These are phyloP conservation scores for Backusella australiensis DNA, from an alignment of 192 early-diverging fungal genomes.

Conservation along the genomic window DNA sequence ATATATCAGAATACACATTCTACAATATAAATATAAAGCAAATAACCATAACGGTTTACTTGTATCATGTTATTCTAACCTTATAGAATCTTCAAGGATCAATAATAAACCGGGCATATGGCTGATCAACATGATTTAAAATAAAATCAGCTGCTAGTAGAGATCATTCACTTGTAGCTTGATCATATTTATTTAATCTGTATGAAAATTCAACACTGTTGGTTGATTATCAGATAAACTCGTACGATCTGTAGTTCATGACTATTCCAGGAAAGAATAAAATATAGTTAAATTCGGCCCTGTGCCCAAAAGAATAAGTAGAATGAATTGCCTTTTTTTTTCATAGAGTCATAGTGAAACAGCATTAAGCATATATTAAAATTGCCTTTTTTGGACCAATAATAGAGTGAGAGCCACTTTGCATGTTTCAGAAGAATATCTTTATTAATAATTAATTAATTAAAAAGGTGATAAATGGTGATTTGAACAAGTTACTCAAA, in stretches of 20 bases:
- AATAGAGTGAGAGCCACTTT: neutral
- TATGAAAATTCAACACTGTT: neutral
- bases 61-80: too few species aligned
- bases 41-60: neutral
- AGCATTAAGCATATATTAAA: neutral
- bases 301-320: neutral
- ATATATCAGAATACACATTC: neutral
- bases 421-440: neutral
- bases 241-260: neutral
- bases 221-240: neutral
- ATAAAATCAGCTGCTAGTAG: too few species aligned
- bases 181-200: neutral
- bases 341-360: neutral
- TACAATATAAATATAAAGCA: neutral
- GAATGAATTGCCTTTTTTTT: neutral
- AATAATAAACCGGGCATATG: neutral
- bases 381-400: neutral
- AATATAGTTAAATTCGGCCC: neutral
- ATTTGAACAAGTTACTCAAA: neutral
- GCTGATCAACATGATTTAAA: neutral
- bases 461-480: neutral
- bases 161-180: too few species aligned
- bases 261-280: neutral
- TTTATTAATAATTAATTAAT: neutral
- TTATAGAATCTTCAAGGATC: neutral